Base-by-base conservation (phyloP, 306 rosid genomes). In the Elaeagnus macrophylla region DNA sequence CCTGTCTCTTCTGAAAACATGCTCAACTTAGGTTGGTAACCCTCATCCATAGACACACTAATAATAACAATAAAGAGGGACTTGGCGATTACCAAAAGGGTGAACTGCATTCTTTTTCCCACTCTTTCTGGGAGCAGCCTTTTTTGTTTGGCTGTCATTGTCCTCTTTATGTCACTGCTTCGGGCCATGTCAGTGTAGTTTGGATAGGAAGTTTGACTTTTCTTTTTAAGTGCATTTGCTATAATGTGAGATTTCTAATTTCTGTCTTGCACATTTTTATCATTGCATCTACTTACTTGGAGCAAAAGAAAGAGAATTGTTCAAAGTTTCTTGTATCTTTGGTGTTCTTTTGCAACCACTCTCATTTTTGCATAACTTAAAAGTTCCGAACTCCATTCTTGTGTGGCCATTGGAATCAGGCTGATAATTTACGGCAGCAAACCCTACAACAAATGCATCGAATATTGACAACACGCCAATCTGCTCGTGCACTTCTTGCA, bases 361-460 rank as follows among this genome's bases (percentile, higher is more conserved):
- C 42, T 36, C 15, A 19, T 14, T 16, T 41, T 54, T 54, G 15
- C 51, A 25, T 51, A 8, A 61, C 20, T 43, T 43, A 3, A 2
- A 40, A 41, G 16, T 52, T 17, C n/a, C 42, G 50, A 8, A 39
- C 48, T 49, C 8, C 25, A 60, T 62, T 63, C 3, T 54, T 51
- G 56, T 53, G 19, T 54, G 32, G 60, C 48, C 47, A 37, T 32
- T 19, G 10, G 69, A 43, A 44, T 32, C 74, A 91, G 99, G 99
- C 99, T 44, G 99, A 91, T 72, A 87, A 91, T 73, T 77, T 91
- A 57, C 86, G 99, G 72, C 96, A 87, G 77, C 95, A 91, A 47
- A 91, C 96, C 15, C 81, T 91, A 44, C 99, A 86, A 71, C 99
- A 91, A 77, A 82, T 91, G 99, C 91, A 80, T 68, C 93, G 96